Conservation (phyloP, 352 stramenopile genomes). For the Pythium folliculosum region DNA sequence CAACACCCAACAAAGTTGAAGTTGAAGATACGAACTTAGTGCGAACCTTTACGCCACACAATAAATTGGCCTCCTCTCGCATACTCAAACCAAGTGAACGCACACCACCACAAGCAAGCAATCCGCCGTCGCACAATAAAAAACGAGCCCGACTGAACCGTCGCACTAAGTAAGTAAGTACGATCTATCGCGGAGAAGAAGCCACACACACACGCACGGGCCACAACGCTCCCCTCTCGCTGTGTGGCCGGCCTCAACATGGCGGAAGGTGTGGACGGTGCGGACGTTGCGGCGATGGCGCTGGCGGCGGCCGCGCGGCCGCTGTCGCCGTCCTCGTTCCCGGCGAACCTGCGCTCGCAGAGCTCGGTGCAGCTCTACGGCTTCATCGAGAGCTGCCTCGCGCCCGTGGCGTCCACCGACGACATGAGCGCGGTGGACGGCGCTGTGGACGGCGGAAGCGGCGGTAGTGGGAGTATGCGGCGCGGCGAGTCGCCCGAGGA, state of each 20-base stretch:
- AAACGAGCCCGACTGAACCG: slow-evolving; percentile 7
- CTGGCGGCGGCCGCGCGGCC: neutral
- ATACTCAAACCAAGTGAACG: too few species aligned
- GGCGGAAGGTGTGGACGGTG: neutral
- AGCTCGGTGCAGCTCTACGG: slow-evolving; percentile 85
- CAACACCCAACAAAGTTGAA: slow-evolving; percentile 15
- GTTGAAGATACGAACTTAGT: slow-evolving; percentile 25
- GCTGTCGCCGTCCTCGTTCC: slow-evolving; percentile 27
- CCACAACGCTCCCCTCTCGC: too few species aligned
- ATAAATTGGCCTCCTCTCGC: neutral
- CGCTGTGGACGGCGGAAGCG: slow-evolving; percentile 20
- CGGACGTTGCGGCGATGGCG: too few species aligned
- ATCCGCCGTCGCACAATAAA: neutral
- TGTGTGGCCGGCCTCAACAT: neutral
- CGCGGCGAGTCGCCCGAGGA: slow-evolving; percentile 56
- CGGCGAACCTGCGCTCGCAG: slow-evolving; percentile 56
- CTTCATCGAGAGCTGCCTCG: slow-evolving; percentile 68
- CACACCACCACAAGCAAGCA: neutral
- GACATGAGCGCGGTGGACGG: neutral
- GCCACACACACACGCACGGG: neutral
- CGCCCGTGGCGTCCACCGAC: slow-evolving; percentile 13
- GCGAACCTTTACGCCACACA: neutral
- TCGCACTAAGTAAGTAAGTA: slow-evolving; percentile 23
- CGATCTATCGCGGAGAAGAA: slow-evolving; percentile 9
- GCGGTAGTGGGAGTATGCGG: too few species aligned